Evolutionary conservation across 306 rosid species (phyloP).

Genomic region (Vigna angularis): DNA sequence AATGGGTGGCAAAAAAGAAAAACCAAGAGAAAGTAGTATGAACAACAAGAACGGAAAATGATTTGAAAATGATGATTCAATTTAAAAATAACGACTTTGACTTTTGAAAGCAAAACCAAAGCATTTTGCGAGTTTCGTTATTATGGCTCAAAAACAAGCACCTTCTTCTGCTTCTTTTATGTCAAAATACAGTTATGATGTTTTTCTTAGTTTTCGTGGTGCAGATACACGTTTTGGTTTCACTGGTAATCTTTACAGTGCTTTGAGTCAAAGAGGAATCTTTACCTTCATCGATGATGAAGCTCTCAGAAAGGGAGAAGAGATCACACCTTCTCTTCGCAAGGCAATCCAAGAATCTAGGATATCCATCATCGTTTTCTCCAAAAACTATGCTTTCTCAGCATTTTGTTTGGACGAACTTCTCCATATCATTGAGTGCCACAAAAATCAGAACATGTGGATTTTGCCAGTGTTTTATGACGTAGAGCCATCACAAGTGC

Average conservation of each 20-base stretch:
- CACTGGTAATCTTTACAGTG: slow-evolving; percentile 14
- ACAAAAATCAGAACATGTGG: background rate
- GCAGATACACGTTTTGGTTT: slow-evolving; percentile 18
- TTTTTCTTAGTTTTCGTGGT: slow-evolving; percentile 24
- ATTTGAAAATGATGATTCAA: no score
- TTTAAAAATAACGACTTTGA: no score
- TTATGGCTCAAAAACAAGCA: background rate
- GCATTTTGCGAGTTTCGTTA: background rate
- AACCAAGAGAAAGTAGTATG: no score
- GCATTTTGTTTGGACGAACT: slow-evolving; percentile 29
- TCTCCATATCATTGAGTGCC: slow-evolving; percentile 15
- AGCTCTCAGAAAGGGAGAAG: background rate
- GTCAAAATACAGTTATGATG: slow-evolving; percentile 7
- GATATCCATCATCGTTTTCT: slow-evolving; percentile 30
- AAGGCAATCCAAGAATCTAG: slow-evolving; percentile 4
- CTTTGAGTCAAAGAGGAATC: slow-evolving; percentile 27
- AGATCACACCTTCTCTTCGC: slow-evolving; percentile 21
- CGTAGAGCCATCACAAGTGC: slow-evolving; percentile 21
- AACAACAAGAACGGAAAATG: no score
- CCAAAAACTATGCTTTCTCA: slow-evolving; percentile 31
- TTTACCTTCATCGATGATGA: slow-evolving; percentile 26
- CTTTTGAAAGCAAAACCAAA: no score
- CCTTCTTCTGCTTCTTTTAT: background rate
- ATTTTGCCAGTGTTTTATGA: slow-evolving; percentile 21
- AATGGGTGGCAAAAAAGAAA: no score